Conservation (phyloP, 306 rosid species). For the Oemleria cerasiformis region DNA sequence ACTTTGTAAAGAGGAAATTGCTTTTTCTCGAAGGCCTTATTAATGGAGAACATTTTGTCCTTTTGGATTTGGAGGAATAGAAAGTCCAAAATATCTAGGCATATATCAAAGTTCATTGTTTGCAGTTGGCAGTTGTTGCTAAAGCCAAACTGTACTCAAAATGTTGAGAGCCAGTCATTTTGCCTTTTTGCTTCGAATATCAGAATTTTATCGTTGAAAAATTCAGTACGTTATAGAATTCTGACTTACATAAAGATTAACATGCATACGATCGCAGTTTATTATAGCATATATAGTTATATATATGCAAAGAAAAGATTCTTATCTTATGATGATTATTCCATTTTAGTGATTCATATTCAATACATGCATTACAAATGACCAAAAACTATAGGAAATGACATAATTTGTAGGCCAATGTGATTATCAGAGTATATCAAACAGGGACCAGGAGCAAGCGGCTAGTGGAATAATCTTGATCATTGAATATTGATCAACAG, state of each 20-base stretch:
- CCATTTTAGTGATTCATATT: neutral
- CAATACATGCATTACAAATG: neutral
- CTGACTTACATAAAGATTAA: neutral
- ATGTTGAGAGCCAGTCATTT: constrained; percentile 17
- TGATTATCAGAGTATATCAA: constrained; percentile 7
- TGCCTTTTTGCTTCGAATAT: neutral
- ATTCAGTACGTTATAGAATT: too few relatives aligned
- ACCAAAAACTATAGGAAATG: too few relatives aligned
- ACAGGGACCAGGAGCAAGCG: constrained; percentile 10
- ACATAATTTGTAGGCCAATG: neutral
- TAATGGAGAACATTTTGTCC: constrained; percentile 7
- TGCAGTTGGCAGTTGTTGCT: neutral
- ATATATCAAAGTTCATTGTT: constrained; percentile 7
- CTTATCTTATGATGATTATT: constrained; percentile 17
- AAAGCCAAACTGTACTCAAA: neutral
- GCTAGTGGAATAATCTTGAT: constrained; percentile 9
- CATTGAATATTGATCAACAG: constrained; percentile 4
- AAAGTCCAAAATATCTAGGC: constrained; percentile 1
- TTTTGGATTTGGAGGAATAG: constrained; percentile 18
- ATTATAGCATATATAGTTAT: neutral
- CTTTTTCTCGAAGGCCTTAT: constrained; percentile 1
- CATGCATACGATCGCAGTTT: neutral
- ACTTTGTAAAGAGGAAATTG: neutral
- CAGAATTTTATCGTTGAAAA: too few relatives aligned
- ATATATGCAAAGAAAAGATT: constrained; percentile 3